Evolutionary conservation across 345 rosid species (phyloP).

Genomic region (Euphorbia lathyris): DNA sequence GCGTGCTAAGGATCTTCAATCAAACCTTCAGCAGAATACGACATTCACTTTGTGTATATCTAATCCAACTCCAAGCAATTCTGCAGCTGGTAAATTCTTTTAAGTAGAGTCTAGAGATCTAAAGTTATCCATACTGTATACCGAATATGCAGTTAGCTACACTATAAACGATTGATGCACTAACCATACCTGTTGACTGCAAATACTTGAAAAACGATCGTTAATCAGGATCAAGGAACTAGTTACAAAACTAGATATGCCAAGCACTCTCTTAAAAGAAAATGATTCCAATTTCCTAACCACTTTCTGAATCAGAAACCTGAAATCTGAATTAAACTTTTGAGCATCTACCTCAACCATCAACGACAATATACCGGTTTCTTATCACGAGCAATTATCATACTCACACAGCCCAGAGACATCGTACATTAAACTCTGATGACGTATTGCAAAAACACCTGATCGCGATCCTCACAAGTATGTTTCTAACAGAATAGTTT

Average conservation of each 20-base stretch:
- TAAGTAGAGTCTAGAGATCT: constrained; percentile 10
- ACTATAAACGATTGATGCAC: neutral
- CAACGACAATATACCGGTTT: neutral
- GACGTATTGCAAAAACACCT: neutral
- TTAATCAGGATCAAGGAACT: neutral
- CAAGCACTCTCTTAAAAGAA: neutral
- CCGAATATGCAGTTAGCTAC: neutral
- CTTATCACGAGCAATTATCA: constrained; percentile 13
- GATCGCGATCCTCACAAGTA: constrained; percentile 4
- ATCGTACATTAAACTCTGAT: neutral
- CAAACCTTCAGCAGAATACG: neutral
- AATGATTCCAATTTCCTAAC: neutral
- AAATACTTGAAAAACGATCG: neutral
- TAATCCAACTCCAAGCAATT: constrained; percentile 1
- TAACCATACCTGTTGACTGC: neutral
- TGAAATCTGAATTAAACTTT: neutral
- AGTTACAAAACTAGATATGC: neutral
- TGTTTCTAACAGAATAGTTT: constrained; percentile 9
- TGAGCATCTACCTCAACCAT: constrained; percentile 3
- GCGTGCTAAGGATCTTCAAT: constrained; percentile 7
- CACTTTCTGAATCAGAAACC: neutral
- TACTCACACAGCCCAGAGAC: neutral
- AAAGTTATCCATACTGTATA: neutral
- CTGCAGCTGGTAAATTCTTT: constrained; percentile 1
- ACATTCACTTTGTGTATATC: neutral